Percentiles rank a stretch among this genome's conserved stretches.
These are phyloP conservation scores for Cladosporium cucumerinum DNA, from an alignment of 2,329 filamentous ascomycete genomes.

Conservation along the genomic window DNA sequence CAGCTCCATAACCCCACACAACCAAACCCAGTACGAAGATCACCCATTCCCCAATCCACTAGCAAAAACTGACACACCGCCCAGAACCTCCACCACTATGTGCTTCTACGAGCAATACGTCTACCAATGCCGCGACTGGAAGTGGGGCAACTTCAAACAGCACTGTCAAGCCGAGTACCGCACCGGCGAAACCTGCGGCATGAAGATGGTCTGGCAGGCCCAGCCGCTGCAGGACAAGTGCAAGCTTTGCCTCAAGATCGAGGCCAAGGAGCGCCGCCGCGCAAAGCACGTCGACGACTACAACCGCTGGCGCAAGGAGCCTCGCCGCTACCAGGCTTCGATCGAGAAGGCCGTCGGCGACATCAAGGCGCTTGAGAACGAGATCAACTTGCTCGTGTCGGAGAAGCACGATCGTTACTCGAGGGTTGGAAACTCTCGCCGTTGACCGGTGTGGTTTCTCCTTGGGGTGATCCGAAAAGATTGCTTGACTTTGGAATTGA, in stretches of 20 bases:
- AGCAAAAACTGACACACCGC: constrained; percentile 32
- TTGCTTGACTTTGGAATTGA: not conserved
- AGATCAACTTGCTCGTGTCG: constrained; percentile 60
- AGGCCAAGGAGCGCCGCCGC: constrained; percentile 75
- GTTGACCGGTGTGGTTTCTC: constrained; percentile 6
- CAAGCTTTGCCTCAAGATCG: constrained; percentile 83
- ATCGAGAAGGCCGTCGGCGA: constrained; percentile 68
- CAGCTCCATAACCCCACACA: not conserved
- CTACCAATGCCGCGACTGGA: constrained; percentile 85
- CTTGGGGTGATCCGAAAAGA: not conserved
- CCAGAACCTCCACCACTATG: constrained; percentile 52
- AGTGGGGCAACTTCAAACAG: constrained; percentile 88
- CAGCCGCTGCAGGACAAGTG: constrained; percentile 63
- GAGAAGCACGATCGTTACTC: constrained; percentile 30
- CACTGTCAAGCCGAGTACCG: constrained; percentile 95
- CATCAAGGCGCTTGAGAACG: constrained; percentile 66
- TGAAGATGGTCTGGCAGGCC: constrained; percentile 83
- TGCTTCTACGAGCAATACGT: constrained; percentile 93
- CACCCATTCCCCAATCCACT: constrained; percentile 1
- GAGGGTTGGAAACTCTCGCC: constrained; percentile 26
- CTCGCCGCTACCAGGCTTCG: constrained; percentile 55
- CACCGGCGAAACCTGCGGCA: constrained; percentile 92
- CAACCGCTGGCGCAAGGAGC: constrained; percentile 72
- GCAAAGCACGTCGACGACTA: constrained; percentile 73
- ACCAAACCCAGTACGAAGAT: not conserved